Evolutionary conservation across 1,139 yeast species (phyloP), one percentile per base, ranked within the genome.

Genomic region (Geotrichum cucujoidarum): DNA sequence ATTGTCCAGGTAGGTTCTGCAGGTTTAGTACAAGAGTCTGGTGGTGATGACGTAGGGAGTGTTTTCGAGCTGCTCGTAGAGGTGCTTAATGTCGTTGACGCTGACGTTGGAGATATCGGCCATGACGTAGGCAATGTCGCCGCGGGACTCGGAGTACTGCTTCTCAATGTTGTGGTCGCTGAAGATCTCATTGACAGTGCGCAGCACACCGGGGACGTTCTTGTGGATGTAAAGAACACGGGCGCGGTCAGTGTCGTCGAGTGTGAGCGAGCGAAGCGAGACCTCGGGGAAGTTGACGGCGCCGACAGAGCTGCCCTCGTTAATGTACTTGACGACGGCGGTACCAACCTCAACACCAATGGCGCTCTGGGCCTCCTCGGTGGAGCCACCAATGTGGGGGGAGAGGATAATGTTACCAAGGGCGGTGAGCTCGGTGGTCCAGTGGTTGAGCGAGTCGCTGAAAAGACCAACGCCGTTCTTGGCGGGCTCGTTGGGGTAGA

Each of bases 271-370:
- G 74, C 97, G 86, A 63, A 92, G 76, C 21, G 92, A 74, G 57
- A 92, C 97, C 73, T 94, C 98, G 62, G 99, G 99, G 95, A 94
- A 90, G 76, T 92, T 92, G 54, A 92, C 98, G 6, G 98, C 92
- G 62, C 97, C 97, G 50, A 78, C 78, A n/a, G 97, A 85, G 60
- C 82, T 76, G 73, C 98, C 98, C 74, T 92, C 98, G 70, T 90
- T 92, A 67, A 92, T 84, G 74, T 89, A 94, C 68, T 87, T 88
- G 57, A 90, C 76, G 63, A 92, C 76, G 27, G 95, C 81, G 43
- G 85, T 75, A 51, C 84, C 90, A 53, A 92, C 99, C 73, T 92
- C 99, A 54, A 90, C 75, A 71, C 99, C 98, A 66, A 92, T 92
- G 45, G 97, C 95, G 53, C 89, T 80, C 76, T 92, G 99, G 31